Evolutionary conservation across 257 asterid species (phyloP).

Genomic region (Penstemon barbatus): DNA sequence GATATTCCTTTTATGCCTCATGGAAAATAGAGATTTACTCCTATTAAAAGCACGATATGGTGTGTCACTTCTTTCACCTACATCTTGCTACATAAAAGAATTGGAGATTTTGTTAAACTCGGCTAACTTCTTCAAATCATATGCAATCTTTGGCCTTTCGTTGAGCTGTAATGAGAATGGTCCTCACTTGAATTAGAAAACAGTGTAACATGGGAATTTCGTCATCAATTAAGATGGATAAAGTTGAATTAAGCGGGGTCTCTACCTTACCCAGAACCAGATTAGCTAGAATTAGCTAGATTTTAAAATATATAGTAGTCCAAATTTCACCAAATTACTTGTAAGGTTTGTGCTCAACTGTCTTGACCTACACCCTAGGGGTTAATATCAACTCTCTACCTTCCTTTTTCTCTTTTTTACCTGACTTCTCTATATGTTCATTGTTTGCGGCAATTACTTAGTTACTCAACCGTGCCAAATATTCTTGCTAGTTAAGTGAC

Average conservation of each 20-base stretch:
- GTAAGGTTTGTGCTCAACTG: not conserved
- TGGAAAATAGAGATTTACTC: constrained; percentile 17
- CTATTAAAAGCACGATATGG: not conserved
- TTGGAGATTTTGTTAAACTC: constrained; percentile 13
- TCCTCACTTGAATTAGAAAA: not conserved
- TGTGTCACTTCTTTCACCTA: constrained; percentile 1
- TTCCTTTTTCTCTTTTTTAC: too few relatives aligned
- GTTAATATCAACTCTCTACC: not conserved
- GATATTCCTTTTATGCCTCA: not conserved
- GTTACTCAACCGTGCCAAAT: not conserved
- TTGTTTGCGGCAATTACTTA: not conserved
- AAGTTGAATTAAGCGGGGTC: not conserved
- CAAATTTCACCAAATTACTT: not conserved
- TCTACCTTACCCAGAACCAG: not conserved
- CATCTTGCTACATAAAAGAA: not conserved
- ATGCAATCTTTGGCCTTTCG: not conserved
- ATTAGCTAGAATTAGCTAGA: not conserved
- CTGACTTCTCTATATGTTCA: not conserved
- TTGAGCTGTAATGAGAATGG: not conserved
- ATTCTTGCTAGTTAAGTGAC: not conserved
- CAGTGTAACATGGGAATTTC: not conserved
- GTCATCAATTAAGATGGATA: not conserved
- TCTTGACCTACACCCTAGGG: constrained; percentile 8
- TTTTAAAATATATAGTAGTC: not conserved
- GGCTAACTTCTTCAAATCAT: constrained; percentile 8